phyloP scores from a whole-genome alignment of 805 yeast genomes.

The Suhomyces vadensis region DNA sequence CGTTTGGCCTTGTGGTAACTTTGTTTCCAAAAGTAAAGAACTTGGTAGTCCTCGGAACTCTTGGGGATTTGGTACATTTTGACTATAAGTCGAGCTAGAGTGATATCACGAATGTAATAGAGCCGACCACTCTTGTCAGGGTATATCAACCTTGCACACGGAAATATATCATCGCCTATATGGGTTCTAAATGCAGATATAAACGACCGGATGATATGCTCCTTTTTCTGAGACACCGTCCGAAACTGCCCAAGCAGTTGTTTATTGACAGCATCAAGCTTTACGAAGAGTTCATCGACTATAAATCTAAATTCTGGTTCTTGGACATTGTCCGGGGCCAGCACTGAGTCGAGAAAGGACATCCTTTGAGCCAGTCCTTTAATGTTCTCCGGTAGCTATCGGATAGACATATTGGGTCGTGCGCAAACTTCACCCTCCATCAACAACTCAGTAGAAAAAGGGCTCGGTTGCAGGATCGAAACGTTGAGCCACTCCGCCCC shows the following conservation, averaged over 20 bases:
- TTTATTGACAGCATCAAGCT: conserved; percentile 35
- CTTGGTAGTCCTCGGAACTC: conserved; percentile 57
- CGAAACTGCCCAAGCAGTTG: conserved; percentile 26
- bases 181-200: conserved; percentile 35
- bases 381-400: not conserved
- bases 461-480: not conserved
- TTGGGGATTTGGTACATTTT: conserved; percentile 59
- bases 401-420: not conserved
- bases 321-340: conserved; percentile 35
- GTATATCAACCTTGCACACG: conserved; percentile 60
- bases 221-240: conserved; percentile 26
- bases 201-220: conserved; percentile 29
- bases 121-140: conserved; percentile 65
- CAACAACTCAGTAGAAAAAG: no score
- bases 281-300: conserved; percentile 43
- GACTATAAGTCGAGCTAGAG: conserved; percentile 49
- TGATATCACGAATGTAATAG: conserved; percentile 64
- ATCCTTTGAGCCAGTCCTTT: not conserved
- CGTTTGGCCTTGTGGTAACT: conserved; percentile 34
- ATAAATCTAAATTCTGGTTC: conserved; percentile 44
- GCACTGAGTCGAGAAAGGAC: conserved; percentile 7
- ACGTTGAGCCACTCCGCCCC: conserved; percentile 2
- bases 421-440: no score
- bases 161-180: conserved; percentile 55
- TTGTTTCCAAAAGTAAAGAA: conserved; percentile 39